Base-by-base conservation (phyloP, 805 yeast species). In the Cyberlindnera mississippiensis region DNA sequence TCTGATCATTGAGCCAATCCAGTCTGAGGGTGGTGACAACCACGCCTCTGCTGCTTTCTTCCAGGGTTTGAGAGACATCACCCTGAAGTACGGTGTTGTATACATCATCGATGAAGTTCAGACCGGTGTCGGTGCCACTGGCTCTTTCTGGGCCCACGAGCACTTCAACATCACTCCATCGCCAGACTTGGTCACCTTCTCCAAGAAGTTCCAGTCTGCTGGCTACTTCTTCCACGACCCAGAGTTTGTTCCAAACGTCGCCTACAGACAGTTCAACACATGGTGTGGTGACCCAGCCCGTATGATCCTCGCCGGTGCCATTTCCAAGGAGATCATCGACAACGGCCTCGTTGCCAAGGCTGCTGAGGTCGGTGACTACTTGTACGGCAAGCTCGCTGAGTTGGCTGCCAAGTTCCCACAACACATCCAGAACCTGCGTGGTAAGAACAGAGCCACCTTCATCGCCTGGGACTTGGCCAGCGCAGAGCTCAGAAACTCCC, bases 271-370 rank as follows among this genome's bases (percentile, higher is more conserved):
- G 72, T 85, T 85, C 76, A 85, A 85, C 79, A 85, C 95, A 45
- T 85, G 95, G 95, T 84, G 91, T 68, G 95, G 95, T 57, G 95
- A 85, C 68, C 90, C 95, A 62, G 82, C 89, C 45, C 79, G 82
- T 67, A 75, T 84, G 62, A 69, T 85, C 56, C 71, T 87, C 55
- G 85, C 90, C 42, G 80, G 83, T 57, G 79, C 86, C 51, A 83
- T 86, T 59, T 78, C 77, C 56, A 62, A 73, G 51, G 89, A 85
- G 68, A 69, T 84, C 37, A 65, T 68, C 37, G 76, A 77, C 53
- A 65, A 84, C 60, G 75, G 78, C 53, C 73, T 86, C 53, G 72
- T 77, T 36, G 63, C 67, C 28, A 69, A 75, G 49, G 76, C 83
- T 41, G 67, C 66, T 9, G 68, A 71, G 56, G 84, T 82, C 35